Percentiles rank a stretch among this genome's conserved stretches.
Evolutionary conservation across 225 moss, liverwort and hornwort species (phyloP).

Genomic region (Antitrichia curtipendula): DNA sequence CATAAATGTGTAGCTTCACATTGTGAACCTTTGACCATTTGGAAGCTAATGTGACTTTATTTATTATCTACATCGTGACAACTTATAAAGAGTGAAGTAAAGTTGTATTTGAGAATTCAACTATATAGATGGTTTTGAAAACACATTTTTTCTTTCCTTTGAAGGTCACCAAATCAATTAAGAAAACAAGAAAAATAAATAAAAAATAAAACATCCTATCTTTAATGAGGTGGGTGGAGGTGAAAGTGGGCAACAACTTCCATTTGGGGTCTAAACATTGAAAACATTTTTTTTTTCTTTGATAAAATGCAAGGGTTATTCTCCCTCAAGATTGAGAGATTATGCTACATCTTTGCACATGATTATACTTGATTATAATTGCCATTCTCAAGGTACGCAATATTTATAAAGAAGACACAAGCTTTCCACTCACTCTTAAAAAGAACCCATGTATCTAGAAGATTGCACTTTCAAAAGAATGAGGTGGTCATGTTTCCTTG

Average conservation of each 20-base stretch:
- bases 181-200: too few species aligned
- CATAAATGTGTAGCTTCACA: neutral
- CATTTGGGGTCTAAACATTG: neutral
- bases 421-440: rapidly evolving
- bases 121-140: neutral
- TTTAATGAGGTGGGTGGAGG: neutral
- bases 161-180: neutral
- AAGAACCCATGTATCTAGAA: rapidly evolving
- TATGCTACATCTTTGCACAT: neutral
- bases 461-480: neutral
- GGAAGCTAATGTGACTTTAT: neutral
- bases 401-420: neutral
- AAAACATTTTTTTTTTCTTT: neutral
- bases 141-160: neutral
- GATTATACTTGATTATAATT: neutral
- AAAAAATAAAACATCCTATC: neutral
- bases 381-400: rapidly evolving
- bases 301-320: rapidly evolving
- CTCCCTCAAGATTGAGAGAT: neutral
- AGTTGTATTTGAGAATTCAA: neutral
- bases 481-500: too few species aligned
- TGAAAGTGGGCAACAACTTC: neutral
- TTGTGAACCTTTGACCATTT: neutral
- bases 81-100: neutral
- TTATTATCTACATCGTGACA: neutral